These are phyloP conservation scores for Phalaenopsis equestris DNA, from an alignment of 106 monocot species.

Conservation along the genomic window DNA sequence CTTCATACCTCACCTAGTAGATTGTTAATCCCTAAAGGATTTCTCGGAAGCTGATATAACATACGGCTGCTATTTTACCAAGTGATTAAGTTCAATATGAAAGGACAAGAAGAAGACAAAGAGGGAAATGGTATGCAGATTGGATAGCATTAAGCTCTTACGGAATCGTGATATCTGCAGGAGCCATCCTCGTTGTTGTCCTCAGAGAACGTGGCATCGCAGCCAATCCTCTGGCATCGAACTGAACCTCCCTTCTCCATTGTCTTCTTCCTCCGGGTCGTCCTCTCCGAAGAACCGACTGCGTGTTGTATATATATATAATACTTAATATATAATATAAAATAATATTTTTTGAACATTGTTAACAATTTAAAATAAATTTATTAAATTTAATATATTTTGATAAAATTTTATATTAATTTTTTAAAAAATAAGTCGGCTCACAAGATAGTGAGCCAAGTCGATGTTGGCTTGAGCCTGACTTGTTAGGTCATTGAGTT, in stretches of 20 bases:
- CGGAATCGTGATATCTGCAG: slow-evolving; percentile 67
- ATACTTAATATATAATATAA: no score
- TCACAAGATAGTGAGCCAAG: no score
- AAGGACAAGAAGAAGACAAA: background rate
- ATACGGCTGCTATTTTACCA: background rate
- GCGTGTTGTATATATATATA: no score
- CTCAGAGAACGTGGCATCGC: slow-evolving; percentile 65
- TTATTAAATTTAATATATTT: no score
- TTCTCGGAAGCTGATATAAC: background rate
- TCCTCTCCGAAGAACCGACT: background rate
- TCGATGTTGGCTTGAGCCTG: no score
- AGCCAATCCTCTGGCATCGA: slow-evolving; percentile 69
- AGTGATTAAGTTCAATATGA: background rate
- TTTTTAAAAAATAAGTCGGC: no score
- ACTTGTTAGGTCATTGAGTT: no score
- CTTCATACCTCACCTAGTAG: background rate
- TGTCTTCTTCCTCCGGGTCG: background rate
- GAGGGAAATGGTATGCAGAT: background rate
- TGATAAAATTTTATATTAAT: no score
- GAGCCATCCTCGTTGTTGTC: slow-evolving; percentile 50
- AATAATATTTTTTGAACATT: no score
- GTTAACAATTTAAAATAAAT: no score
- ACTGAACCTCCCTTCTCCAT: slow-evolving; percentile 14
- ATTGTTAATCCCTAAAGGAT: background rate
- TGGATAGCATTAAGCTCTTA: slow-evolving; percentile 14